These are phyloP conservation scores for Xylaria longipes DNA, from an alignment of 495 filamentous ascomycete genomes.

Conservation along the genomic window DNA sequence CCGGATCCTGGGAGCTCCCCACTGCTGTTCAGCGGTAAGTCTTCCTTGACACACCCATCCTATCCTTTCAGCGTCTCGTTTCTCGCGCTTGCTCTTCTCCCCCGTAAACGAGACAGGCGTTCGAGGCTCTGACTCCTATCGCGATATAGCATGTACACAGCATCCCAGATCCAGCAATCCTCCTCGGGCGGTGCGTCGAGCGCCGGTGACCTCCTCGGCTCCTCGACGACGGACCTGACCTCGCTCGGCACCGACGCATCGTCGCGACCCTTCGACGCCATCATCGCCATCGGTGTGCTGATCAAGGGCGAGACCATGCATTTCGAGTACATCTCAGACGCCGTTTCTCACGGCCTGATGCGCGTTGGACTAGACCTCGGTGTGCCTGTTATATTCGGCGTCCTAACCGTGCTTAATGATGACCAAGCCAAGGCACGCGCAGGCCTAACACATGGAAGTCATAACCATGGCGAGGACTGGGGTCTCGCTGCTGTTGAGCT, in stretches of 20 bases:
- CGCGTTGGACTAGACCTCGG: slow-evolving; percentile 87
- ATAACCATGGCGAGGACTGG: slow-evolving; percentile 92
- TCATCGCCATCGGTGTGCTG: slow-evolving; percentile 93
- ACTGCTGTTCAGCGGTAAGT: slow-evolving; percentile 80
- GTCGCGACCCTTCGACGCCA: slow-evolving; percentile 79
- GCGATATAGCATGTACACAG: slow-evolving; percentile 72
- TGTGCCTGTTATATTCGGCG: slow-evolving; percentile 88
- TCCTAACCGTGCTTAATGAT: slow-evolving; percentile 87
- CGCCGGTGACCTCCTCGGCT: slow-evolving; percentile 80
- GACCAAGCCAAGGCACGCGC: slow-evolving; percentile 86
- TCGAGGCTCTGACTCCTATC: slow-evolving; percentile 13
- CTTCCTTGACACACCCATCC: not conserved
- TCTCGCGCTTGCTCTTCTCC: not conserved
- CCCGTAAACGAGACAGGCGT: not conserved
- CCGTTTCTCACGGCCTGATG: slow-evolving; percentile 90
- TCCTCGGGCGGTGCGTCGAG: slow-evolving; percentile 61
- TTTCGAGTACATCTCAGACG: slow-evolving; percentile 96
- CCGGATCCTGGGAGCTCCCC: slow-evolving; percentile 92
- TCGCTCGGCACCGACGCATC: slow-evolving; percentile 38
- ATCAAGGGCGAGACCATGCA: slow-evolving; percentile 99
- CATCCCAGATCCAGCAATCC: slow-evolving; percentile 85
- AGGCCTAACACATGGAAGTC: slow-evolving; percentile 68
- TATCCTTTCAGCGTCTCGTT: not conserved
- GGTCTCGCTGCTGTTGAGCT: slow-evolving; percentile 78
- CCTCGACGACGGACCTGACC: slow-evolving; percentile 67